A percentile compares a stretch with the other conserved stretches of the same genome.
phyloP scores from a whole-genome alignment of 108 stramenopile species.

The Pseudonitzschia delicatissima region DNA sequence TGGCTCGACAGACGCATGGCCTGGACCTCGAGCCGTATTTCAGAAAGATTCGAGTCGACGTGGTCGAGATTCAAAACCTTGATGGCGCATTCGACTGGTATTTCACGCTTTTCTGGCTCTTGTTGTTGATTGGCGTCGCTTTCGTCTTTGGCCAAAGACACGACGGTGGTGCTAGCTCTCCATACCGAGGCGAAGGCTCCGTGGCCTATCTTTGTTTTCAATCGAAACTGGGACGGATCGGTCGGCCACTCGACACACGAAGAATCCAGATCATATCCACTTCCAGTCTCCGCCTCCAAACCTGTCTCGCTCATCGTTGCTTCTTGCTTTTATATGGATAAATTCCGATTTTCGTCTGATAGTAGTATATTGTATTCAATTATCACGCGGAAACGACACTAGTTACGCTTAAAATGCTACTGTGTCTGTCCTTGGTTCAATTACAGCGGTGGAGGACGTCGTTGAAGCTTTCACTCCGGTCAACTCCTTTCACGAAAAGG shows the following conservation, averaged over 20 bases:
- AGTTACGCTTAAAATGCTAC: too few relatives aligned
- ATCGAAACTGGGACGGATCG: constrained; percentile 47
- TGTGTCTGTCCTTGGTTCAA: too few relatives aligned
- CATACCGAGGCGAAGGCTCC: constrained; percentile 96
- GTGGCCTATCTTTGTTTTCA: constrained; percentile 81
- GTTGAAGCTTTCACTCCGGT: too few relatives aligned
- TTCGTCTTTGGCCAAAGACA: not conserved
- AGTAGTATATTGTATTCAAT: not conserved
- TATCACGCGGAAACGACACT: too few relatives aligned
- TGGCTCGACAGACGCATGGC: constrained; percentile 91
- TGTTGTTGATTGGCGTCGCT: not conserved
- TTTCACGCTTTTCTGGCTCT: constrained; percentile 7
- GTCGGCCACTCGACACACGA: constrained; percentile 59
- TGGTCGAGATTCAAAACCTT: constrained; percentile 96
- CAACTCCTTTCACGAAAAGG: too few relatives aligned
- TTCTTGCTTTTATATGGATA: not conserved
- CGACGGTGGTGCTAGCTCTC: constrained; percentile 50
- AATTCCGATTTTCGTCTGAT: not conserved
- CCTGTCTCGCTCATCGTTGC: not conserved
- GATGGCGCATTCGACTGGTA: constrained; percentile 60
- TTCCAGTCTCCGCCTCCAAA: not conserved
- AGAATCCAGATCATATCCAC: not conserved
- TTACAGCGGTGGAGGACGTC: too few relatives aligned
- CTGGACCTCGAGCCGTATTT: constrained; percentile 92
- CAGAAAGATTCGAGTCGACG: constrained; percentile 74